Evolutionary conservation across 257 asterid species (phyloP).

Genomic region (Solanum paucissectum): DNA sequence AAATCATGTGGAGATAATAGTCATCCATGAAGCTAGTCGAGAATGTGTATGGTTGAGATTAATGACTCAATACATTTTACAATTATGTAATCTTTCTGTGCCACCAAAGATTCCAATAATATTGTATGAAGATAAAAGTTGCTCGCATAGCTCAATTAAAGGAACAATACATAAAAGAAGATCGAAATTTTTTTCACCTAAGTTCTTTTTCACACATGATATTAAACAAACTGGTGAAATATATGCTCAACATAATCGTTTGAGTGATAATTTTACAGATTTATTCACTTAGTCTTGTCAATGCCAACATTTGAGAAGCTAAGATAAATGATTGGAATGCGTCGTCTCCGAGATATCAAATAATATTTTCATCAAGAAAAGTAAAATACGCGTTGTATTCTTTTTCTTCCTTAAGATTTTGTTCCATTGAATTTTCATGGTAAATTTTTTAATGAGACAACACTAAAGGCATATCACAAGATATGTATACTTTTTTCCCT

Average conservation of each 20-base stretch:
- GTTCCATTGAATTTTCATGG: not conserved
- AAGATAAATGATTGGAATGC: not conserved
- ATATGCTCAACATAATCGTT: no score
- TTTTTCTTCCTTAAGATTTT: no score
- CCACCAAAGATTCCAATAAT: no score
- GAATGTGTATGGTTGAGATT: not conserved
- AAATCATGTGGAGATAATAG: not conserved
- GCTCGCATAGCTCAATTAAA: not conserved
- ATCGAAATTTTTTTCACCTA: not conserved
- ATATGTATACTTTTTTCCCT: no score
- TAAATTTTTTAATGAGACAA: not conserved
- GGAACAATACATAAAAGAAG: not conserved
- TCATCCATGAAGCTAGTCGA: not conserved
- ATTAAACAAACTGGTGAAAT: no score
- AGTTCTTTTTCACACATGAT: not conserved
- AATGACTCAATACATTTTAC: no score
- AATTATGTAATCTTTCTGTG: no score
- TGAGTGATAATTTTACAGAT: no score
- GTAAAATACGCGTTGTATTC: no score
- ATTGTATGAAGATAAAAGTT: not conserved
- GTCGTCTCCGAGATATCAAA: no score
- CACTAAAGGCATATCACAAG: not conserved
- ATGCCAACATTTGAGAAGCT: not conserved
- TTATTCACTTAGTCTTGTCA: not conserved
- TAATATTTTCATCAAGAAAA: fast-evolving